Conservation (phyloP, 129 eudicot species). For the Mikania micrantha region DNA sequence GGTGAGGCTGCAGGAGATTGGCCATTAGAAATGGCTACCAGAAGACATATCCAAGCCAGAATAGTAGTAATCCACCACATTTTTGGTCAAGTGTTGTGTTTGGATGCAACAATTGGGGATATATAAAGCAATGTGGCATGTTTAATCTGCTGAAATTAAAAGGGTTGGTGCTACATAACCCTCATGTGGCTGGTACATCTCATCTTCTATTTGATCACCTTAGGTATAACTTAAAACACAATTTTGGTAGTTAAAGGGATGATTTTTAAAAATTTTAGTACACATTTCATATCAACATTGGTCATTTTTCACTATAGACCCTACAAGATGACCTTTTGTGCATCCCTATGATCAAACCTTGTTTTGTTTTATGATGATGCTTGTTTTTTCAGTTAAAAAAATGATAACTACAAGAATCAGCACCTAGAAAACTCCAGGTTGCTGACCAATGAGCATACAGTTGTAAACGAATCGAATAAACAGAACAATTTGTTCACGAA, state of each 20-base stretch:
- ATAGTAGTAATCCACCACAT: conserved; percentile 25
- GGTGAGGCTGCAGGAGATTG: conserved; percentile 83
- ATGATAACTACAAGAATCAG: too few species aligned
- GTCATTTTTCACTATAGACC: conserved; percentile 18
- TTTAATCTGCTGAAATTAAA: conserved; percentile 10
- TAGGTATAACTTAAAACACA: conserved; percentile 18
- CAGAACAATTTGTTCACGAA: too few species aligned
- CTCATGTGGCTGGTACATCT: conserved; percentile 48
- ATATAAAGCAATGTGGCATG: conserved; percentile 19
- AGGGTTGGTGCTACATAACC: conserved; percentile 47
- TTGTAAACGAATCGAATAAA: too few species aligned
- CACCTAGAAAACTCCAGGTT: too few species aligned
- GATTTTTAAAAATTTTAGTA: conserved; percentile 12
- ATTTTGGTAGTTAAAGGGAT: conserved; percentile 14
- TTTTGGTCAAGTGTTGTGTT: conserved; percentile 8
- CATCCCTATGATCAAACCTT: not conserved
- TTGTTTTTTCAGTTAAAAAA: too few species aligned
- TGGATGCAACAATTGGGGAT: conserved; percentile 3
- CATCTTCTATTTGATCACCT: conserved; percentile 17
- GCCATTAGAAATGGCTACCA: conserved; percentile 39
- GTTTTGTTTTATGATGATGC: too few species aligned
- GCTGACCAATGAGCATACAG: too few species aligned
- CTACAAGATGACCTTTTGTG: not conserved
- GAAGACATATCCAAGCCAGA: conserved; percentile 38
- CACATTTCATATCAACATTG: conserved; percentile 18